Conservation (phyloP, 2,329 filamentous ascomycete genomes). For the Penicillium glabrum region DNA sequence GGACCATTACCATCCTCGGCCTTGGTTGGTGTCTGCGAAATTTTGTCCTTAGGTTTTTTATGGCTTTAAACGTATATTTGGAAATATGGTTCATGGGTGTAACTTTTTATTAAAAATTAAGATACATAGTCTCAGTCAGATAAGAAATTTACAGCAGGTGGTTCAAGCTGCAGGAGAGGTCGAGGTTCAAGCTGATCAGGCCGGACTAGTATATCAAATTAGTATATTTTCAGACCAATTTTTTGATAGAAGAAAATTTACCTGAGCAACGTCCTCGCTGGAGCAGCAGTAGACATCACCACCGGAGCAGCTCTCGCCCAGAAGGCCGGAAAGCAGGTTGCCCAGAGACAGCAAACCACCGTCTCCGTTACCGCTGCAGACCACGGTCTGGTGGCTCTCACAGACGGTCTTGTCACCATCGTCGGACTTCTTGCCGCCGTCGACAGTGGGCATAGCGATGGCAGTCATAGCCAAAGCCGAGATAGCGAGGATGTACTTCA, state of each 20-base stretch:
- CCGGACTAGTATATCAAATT: conserved; percentile 3
- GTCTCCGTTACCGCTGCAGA: conserved; percentile 10
- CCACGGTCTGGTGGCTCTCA: conserved; percentile 5
- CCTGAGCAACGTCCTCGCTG: not conserved
- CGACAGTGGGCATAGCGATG: not conserved
- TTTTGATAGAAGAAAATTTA: not conserved
- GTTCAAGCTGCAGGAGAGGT: conserved; percentile 16
- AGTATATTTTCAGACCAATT: not conserved
- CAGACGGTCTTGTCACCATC: not conserved
- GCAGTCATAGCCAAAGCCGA: not conserved
- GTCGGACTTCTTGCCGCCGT: not conserved
- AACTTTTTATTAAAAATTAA: not conserved
- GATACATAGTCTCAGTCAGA: not conserved
- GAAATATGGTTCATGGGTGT: not conserved
- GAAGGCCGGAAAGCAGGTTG: conserved; percentile 10
- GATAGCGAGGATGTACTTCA: conserved; percentile 5
- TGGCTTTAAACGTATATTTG: not conserved
- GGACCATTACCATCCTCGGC: no score
- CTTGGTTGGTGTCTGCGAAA: no score
- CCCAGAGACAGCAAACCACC: conserved; percentile 12
- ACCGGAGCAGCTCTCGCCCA: conserved; percentile 11
- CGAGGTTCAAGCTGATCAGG: conserved; percentile 13
- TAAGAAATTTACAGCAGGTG: conserved; percentile 2
- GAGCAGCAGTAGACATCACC: conserved; percentile 17
- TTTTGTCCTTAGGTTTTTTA: not conserved